Percentiles rank a stretch among this genome's conserved stretches.
Evolutionary conservation across 225 moss, liverwort and hornwort species (phyloP).

Genomic region (Thuidium tamariscinum): DNA sequence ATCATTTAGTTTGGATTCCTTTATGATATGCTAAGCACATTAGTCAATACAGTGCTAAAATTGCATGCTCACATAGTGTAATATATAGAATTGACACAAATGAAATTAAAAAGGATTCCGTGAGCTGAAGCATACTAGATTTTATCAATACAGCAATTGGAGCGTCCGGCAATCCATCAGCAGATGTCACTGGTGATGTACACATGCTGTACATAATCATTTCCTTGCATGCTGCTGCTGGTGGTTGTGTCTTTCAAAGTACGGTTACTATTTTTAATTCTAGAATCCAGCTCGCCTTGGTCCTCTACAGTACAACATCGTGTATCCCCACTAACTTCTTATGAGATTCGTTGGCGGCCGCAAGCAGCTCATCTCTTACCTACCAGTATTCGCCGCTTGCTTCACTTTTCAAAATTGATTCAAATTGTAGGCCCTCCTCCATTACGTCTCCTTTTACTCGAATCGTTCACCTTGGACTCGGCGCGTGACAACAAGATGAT

Average conservation of each 20-base stretch:
- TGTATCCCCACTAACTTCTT: not conserved
- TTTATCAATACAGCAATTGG: not conserved
- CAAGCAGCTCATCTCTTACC: not conserved
- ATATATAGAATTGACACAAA: too few species aligned
- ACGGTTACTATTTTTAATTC: not conserved
- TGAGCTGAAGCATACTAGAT: not conserved
- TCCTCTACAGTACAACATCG: not conserved
- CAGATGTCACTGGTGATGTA: not conserved
- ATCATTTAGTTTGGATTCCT: not conserved
- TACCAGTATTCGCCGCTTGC: not conserved
- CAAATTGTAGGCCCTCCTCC: too few species aligned
- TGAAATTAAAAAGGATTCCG: too few species aligned
- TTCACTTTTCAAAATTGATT: not conserved
- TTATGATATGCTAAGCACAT: not conserved
- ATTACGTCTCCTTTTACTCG: too few species aligned
- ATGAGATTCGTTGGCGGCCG: not conserved
- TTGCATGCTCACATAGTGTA: too few species aligned
- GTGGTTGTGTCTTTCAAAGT: not conserved
- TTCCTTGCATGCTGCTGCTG: not conserved
- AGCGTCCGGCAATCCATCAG: not conserved
- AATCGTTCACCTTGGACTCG: not conserved
- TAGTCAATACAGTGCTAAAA: not conserved
- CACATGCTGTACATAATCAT: not conserved
- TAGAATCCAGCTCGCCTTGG: not conserved
- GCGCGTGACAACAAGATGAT: not conserved